phyloP scores from a whole-genome alignment of 2,329 filamentous ascomycete species.

The Calycina marina region DNA sequence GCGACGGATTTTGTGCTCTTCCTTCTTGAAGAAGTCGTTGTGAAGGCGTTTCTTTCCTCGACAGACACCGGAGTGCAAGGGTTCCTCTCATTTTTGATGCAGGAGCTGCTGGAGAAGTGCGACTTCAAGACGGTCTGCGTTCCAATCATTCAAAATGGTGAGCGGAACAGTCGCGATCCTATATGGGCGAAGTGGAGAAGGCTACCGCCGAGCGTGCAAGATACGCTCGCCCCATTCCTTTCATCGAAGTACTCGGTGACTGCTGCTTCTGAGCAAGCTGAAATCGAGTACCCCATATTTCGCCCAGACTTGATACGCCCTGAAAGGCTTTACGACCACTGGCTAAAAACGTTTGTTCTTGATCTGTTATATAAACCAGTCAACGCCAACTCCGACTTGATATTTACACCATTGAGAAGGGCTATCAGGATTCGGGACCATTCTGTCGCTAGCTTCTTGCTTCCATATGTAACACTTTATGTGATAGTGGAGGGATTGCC shows the following conservation, averaged over 20 bases:
- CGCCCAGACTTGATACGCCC: slow-evolving; percentile 31
- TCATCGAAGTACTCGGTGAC: slow-evolving; percentile 69
- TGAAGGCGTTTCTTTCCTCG: slow-evolving; percentile 81
- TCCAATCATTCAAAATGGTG: slow-evolving; percentile 18
- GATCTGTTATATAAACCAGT: slow-evolving; percentile 71
- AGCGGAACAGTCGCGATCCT: slow-evolving; percentile 32
- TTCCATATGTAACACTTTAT: slow-evolving; percentile 79
- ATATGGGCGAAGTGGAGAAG: slow-evolving; percentile 62
- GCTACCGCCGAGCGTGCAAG: slow-evolving; percentile 63
- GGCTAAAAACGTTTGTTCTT: slow-evolving; percentile 68
- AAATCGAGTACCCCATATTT: slow-evolving; percentile 62
- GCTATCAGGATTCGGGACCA: slow-evolving; percentile 78
- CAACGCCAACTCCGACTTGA: slow-evolving; percentile 54
- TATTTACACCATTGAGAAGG: slow-evolving; percentile 71
- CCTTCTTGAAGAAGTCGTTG: slow-evolving; percentile 72
- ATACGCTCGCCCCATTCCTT: slow-evolving; percentile 77
- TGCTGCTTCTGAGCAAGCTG: slow-evolving; percentile 35
- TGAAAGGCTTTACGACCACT: slow-evolving; percentile 57
- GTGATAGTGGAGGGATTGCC: slow-evolving; percentile 59
- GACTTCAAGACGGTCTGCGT: slow-evolving; percentile 46
- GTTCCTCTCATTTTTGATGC: slow-evolving; percentile 88
- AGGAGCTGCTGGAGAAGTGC: slow-evolving; percentile 70
- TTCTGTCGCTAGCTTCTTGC: slow-evolving; percentile 71
- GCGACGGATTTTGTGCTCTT: slow-evolving; percentile 76
- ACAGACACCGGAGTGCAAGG: slow-evolving; percentile 80